Evolutionary conservation across 2,329 filamentous ascomycete species (phyloP), one percentile per base, ranked within the genome.

Genomic region (Colletotrichum spaethianum): DNA sequence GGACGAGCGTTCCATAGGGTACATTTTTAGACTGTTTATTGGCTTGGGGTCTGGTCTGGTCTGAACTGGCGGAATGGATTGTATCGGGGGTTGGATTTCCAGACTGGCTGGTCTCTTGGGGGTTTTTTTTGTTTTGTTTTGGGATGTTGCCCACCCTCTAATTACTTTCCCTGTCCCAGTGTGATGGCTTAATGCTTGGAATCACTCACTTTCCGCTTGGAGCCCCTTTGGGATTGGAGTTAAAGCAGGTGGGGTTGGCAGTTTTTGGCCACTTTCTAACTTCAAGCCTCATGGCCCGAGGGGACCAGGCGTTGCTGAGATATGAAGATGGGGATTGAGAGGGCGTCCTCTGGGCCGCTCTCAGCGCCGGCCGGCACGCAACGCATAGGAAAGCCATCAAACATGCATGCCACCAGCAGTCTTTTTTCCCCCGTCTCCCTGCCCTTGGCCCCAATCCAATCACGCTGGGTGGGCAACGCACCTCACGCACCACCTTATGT

Each of bases 361-460:
- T 28, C 12, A 26, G 56, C 52, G 42, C 59, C 12, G 7, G 23
- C 56, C 57, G 64, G 59, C 64, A 63, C 44, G 64, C 57, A 36
- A 48, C 44, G 57, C 69, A 63, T 68, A 52, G 64, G 6, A 28
- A 53, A 69, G 52, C 69, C 26, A 72, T 72, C 69, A 72, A 72
- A 72, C 52, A 48, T 53, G 57, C 69, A 57, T 69, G 23, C 64
- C 52, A 56, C 50, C 33, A 12, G 14, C 26, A 23, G 46, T 28
- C 20, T n/a, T 53, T 8, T 20, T 53, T 28, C 38, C 64, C 50
- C 26, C 6, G 20, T 40, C 28, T 23, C n/a, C 12, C n/a, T 62
- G 14, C 33, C 31, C 38, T 44, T 23, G 38, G 56, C 38, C 38
- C 31, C 31, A 38, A 20, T 42, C 60, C n/a, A 11, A 28, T 26